phyloP scores from a whole-genome alignment of 805 yeast species.

The Danielozyma ontarioensis region DNA sequence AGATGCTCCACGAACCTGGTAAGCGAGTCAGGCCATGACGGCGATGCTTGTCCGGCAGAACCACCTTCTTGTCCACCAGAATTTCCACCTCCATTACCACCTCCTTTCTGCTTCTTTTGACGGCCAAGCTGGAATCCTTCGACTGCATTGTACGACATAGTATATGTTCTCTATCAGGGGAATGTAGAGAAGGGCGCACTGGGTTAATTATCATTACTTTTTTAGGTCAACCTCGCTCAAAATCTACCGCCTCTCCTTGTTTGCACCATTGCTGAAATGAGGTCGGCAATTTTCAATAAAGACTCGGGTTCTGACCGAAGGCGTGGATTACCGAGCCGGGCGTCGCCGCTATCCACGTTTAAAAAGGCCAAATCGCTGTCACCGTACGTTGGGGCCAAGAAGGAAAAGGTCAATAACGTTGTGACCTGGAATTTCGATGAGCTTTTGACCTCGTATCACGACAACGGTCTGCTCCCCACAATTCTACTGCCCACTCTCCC shows the following conservation, averaged over 20 bases:
- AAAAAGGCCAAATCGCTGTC: constrained; percentile 11
- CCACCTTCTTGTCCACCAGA: neutral
- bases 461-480: constrained; percentile 30
- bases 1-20: constrained; percentile 50
- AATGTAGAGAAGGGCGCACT: no score
- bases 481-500: constrained; percentile 38
- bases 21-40: constrained; percentile 51
- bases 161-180: no score
- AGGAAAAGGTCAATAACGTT: neutral
- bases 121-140: constrained; percentile 12
- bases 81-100: constrained; percentile 3
- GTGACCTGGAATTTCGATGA: constrained; percentile 37
- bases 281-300: constrained; percentile 25
- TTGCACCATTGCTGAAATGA: constrained; percentile 20
- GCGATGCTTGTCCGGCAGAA: neutral
- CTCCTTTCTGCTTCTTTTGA: constrained; percentile 2
- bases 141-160: constrained; percentile 25
- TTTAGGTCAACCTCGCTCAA: no score
- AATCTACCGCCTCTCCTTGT: neutral
- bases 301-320: constrained; percentile 6
- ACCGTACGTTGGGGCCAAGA: constrained; percentile 11
- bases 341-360: constrained; percentile 2
- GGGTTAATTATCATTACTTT: no score
- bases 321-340: constrained; percentile 1
- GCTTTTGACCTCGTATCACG: constrained; percentile 27